These are phyloP conservation scores for Scleromitrula shiraiana DNA, from an alignment of 2,329 filamentous ascomycete species.

Conservation along the genomic window DNA sequence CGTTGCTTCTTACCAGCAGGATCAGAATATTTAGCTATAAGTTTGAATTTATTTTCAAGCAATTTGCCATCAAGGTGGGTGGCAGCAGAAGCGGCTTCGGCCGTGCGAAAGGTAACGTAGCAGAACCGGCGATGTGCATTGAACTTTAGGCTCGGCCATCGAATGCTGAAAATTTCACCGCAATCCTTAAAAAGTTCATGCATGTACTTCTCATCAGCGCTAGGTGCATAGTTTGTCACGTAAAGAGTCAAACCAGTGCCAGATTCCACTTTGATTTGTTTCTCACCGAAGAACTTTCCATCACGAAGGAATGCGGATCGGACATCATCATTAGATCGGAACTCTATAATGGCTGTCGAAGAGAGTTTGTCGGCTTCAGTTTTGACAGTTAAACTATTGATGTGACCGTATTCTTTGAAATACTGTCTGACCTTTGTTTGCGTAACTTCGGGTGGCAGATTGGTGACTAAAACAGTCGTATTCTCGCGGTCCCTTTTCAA, in stretches of 20 bases:
- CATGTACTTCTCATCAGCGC: conserved; percentile 64
- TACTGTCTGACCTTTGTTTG: conserved; percentile 76
- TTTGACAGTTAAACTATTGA: conserved; percentile 67
- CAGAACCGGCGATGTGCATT: conserved; percentile 88
- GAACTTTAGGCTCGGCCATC: conserved; percentile 85
- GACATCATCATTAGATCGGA: conserved; percentile 72
- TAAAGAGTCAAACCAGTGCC: conserved; percentile 77
- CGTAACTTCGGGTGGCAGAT: conserved; percentile 62
- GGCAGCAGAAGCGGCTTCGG: conserved; percentile 61
- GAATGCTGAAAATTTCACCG: conserved; percentile 76
- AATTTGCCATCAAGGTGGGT: conserved; percentile 63
- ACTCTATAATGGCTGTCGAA: conserved; percentile 73
- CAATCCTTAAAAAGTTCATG: conserved; percentile 62
- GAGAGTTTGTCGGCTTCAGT: conserved; percentile 52
- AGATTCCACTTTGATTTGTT: conserved; percentile 64
- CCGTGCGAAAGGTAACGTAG: conserved; percentile 79
- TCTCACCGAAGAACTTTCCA: conserved; percentile 68
- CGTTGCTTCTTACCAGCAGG: conserved; percentile 71
- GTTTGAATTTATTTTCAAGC: conserved; percentile 58
- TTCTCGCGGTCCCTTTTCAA: conserved; percentile 84
- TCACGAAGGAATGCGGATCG: conserved; percentile 73
- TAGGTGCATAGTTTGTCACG: conserved; percentile 80
- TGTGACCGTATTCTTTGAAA: conserved; percentile 81
- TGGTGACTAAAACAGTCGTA: conserved; percentile 72
- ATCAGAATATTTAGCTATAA: conserved; percentile 78